These are phyloP conservation scores for Rossbeevera mucosa DNA, from an alignment of 768 basidiomycete species.

Conservation along the genomic window DNA sequence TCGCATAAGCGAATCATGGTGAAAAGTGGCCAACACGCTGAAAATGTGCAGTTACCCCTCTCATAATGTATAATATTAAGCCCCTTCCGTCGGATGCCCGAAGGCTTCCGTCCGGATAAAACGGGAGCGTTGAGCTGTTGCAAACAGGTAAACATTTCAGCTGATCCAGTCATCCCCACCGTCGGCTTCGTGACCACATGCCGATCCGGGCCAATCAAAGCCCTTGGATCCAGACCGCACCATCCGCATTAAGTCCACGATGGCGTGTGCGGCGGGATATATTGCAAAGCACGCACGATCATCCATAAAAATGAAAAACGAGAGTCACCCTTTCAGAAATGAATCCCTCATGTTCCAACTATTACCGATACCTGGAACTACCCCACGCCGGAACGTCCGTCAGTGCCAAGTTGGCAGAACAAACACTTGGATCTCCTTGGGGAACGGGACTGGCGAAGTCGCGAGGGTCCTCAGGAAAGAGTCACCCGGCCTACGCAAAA, in stretches of 20 bases:
- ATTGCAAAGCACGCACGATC: background rate
- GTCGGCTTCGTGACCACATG: conserved; percentile 1
- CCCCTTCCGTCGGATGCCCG: conserved; percentile 17
- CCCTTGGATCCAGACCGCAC: background rate
- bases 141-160: background rate
- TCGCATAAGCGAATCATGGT: conserved; percentile 67
- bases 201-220: background rate
- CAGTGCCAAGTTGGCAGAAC: conserved; percentile 49
- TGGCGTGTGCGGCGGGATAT: background rate
- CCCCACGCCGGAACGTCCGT: conserved; percentile 60
- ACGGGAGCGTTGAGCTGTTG: background rate
- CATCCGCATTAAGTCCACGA: conserved; percentile 9
- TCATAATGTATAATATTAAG: too few relatives aligned
- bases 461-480: conserved; percentile 72
- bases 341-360: conserved; percentile 78
- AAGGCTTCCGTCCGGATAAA: conserved; percentile 10
- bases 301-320: background rate
- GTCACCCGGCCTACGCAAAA: conserved; percentile 63
- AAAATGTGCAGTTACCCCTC: too few relatives aligned
- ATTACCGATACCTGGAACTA: conserved; percentile 55
- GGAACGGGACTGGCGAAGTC: conserved; percentile 54
- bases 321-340: conserved; percentile 65
- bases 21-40: conserved; percentile 63
- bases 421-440: conserved; percentile 37
- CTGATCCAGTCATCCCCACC: too few relatives aligned